Conservation (phyloP, 306 rosid species). For the Vigna unguiculata region DNA sequence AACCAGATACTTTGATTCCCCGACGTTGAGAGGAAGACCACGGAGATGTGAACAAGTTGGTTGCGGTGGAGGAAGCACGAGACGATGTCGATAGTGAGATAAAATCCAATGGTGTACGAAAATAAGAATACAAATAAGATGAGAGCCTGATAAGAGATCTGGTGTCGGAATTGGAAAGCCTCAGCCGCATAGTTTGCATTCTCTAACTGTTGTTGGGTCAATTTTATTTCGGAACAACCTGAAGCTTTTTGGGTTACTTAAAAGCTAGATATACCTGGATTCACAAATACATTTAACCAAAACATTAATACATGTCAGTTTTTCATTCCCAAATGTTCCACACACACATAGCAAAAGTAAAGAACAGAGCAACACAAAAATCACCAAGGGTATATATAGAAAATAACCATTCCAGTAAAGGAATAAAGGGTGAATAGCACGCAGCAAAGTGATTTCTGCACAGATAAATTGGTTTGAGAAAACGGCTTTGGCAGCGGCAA, state of each 20-base stretch:
- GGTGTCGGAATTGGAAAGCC: neutral
- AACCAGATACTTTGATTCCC: slow-evolving; percentile 68
- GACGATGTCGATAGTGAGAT: slow-evolving; percentile 40
- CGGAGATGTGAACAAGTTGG: slow-evolving; percentile 49
- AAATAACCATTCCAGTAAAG: too few species aligned
- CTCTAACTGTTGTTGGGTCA: neutral
- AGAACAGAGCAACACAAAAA: too few species aligned
- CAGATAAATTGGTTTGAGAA: too few species aligned
- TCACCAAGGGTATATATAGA: too few species aligned
- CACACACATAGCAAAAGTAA: neutral
- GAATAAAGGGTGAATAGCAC: too few species aligned
- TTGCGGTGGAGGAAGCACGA: slow-evolving; percentile 41
- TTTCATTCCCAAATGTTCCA: too few species aligned
- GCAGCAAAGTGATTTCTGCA: too few species aligned
- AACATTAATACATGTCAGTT: too few species aligned
- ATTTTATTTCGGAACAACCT: neutral
- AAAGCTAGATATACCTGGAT: neutral
- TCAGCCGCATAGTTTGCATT: neutral
- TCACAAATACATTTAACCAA: too few species aligned
- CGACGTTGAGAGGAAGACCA: slow-evolving; percentile 73
- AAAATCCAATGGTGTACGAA: slow-evolving; percentile 22
- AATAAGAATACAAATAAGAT: slow-evolving; percentile 21
- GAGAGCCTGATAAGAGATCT: slow-evolving; percentile 23
- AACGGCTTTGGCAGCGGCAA: slow-evolving; percentile 20
- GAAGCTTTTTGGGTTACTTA: neutral